Evolutionary conservation across 2,329 filamentous ascomycete species (phyloP), one percentile per base, ranked within the genome.

Genomic region (Colletotrichum spaethianum): DNA sequence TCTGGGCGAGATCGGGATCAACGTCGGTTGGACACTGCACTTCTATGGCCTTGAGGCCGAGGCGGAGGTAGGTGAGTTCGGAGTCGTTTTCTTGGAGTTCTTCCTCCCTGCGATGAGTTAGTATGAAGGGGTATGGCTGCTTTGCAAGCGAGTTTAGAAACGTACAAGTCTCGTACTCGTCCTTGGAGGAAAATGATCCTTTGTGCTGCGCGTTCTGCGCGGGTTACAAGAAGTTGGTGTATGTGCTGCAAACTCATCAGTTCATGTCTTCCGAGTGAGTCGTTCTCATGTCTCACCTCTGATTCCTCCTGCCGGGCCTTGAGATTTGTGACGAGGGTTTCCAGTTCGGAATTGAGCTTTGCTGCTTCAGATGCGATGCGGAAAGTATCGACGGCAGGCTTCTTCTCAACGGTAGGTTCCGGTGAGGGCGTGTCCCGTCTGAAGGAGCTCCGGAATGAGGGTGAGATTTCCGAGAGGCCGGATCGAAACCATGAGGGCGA

Each of bases 11-110:
- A 71, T 91, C 89, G 36, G 84, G 82, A 78, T 91, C 88, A 2
- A 84, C 83, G 69, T 86, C 85, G 53, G 83, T 79, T 6, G 87
- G 83, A 77, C 87, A 86, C 75, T 90, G 88, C 23, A 90, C 86
- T 82, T 92, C 89, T 75, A 92, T 86, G 28, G 88, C 89, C 74
- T 90, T 89, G 73, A 91, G 84, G 77, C 89, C 87, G 73, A 93
- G 88, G 69, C 89, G 88, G 52, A 91, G 85, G 77, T 89, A 89
- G 55, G 88, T 85, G 36, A 92, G 84, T 77, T 92, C 90, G 50
- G 89, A 87, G 73, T 91, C 88, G 76, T 87, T 87, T 75, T 88
- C 85, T 60, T 86, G 83, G 31, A 88, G 83, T 75, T 91, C 87
- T 46, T 87, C 82, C 77, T 89, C 90, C 75, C 86, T 91, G 71